Evolutionary conservation across 441 rosid species (phyloP).

Genomic region (Gossypium davidsonii): DNA sequence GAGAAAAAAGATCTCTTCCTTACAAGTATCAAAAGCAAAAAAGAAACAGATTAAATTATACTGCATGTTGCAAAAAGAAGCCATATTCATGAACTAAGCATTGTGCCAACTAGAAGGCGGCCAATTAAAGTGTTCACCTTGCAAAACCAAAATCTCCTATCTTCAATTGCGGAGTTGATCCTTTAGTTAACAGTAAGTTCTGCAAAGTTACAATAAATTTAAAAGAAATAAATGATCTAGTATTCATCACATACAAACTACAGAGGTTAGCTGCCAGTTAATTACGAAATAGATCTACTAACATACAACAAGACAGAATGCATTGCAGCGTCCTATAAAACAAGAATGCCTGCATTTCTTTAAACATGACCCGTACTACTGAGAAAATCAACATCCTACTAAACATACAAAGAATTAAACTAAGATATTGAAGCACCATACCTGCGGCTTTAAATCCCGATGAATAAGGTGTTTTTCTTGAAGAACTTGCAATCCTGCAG

Average conservation of each 20-base stretch:
- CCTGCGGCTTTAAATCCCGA: conserved; percentile 87
- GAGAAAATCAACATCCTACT: conserved; percentile 1
- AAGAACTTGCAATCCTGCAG: conserved; percentile 79
- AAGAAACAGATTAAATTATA: not conserved
- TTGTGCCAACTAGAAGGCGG: not conserved
- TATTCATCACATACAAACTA: conserved; percentile 9
- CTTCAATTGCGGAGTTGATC: conserved; percentile 50
- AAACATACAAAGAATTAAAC: conserved; percentile 7
- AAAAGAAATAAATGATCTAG: not conserved
- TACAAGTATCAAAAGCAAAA: conserved; percentile 9
- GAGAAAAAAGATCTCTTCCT: not conserved
- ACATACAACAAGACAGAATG: not conserved
- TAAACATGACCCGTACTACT: not conserved
- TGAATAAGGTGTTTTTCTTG: conserved; percentile 75
- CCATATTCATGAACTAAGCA: not conserved
- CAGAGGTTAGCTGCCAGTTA: conserved; percentile 1
- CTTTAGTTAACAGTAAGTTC: conserved; percentile 66
- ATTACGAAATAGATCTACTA: not conserved
- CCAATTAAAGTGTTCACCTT: conserved; percentile 38
- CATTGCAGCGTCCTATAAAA: not conserved
- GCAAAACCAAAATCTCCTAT: conserved; percentile 95
- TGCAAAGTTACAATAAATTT: conserved; percentile 28
- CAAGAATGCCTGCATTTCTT: not conserved
- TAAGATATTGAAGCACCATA: conserved; percentile 14
- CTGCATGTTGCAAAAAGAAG: not conserved